Conservation (phyloP, 306 rosid species). For the Sphenostylis stenocarpa region DNA sequence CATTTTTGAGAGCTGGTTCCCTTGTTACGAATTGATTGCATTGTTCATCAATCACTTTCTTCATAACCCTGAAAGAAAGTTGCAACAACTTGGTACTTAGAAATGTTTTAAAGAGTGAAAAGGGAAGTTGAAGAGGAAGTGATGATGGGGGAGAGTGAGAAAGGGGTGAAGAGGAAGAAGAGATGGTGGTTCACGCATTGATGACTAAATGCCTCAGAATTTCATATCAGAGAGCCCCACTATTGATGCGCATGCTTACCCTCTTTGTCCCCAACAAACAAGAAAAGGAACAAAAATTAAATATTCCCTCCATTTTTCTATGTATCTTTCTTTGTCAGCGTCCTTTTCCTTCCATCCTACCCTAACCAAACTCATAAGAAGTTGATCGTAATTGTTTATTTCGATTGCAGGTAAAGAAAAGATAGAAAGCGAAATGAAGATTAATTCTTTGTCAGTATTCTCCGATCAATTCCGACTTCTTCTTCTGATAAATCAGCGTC, state of each 20-base stretch:
- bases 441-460: conserved; percentile 6
- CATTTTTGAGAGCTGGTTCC: not conserved
- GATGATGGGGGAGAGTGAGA: conserved; percentile 17
- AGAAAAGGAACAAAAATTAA: not conserved
- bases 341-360: conserved; percentile 21
- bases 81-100: not conserved
- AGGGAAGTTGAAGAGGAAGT: conserved; percentile 29
- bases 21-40: not conserved
- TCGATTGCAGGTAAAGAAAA: not conserved
- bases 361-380: not conserved
- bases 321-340: not conserved
- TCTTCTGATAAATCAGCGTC: conserved; percentile 6
- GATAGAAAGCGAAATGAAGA: not conserved
- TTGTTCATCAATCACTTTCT: not conserved
- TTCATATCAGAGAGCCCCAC: conserved; percentile 36
- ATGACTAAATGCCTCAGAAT: conserved; percentile 20
- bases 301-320: conserved; percentile 11
- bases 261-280: conserved; percentile 24
- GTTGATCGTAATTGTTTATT: not conserved
- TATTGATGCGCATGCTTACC: conserved; percentile 52
- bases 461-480: not conserved
- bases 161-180: conserved; percentile 23
- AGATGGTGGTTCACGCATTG: conserved; percentile 32
- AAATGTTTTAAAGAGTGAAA: conserved; percentile 33
- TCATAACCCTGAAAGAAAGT: conserved; percentile 6